A percentile compares a stretch with the other conserved stretches of the same genome.
Conservation (phyloP, 2,329 filamentous ascomycete species). For the Exophiala spinifera region DNA sequence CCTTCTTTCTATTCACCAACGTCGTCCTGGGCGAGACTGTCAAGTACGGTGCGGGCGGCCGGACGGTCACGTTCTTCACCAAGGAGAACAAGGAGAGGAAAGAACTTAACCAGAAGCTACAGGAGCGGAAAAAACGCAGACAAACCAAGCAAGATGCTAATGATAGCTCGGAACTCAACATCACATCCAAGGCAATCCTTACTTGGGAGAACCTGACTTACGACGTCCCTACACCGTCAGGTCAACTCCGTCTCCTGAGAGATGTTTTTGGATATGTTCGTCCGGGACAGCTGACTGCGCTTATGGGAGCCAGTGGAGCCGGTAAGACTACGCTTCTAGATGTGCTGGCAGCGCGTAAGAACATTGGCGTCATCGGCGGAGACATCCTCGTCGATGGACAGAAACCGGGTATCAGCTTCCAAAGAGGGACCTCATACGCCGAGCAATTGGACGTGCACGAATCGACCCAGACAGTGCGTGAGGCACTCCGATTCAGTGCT, state of each 20-base stretch:
- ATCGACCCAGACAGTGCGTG: slow-evolving; percentile 60
- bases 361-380: slow-evolving; percentile 61
- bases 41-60: slow-evolving; percentile 41
- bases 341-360: slow-evolving; percentile 65
- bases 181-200: slow-evolving; percentile 54
- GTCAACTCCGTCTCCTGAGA: slow-evolving; percentile 45
- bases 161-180: slow-evolving; percentile 47
- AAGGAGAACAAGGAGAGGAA: slow-evolving; percentile 41
- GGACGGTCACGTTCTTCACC: slow-evolving; percentile 42
- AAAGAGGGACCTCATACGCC: slow-evolving; percentile 62
- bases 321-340: slow-evolving; percentile 85
- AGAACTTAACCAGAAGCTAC: slow-evolving; percentile 37
- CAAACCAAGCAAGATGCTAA: slow-evolving; percentile 36
- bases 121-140: slow-evolving; percentile 39
- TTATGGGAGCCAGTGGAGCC: slow-evolving; percentile 60
- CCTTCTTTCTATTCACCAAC: slow-evolving; percentile 38
- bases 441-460: slow-evolving; percentile 66
- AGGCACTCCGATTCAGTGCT: slow-evolving; percentile 65
- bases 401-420: slow-evolving; percentile 57
- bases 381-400: slow-evolving; percentile 62
- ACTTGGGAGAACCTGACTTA: slow-evolving; percentile 54
- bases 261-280: slow-evolving; percentile 50
- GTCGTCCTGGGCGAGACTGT: slow-evolving; percentile 40
- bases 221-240: slow-evolving; percentile 48
- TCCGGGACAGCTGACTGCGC: slow-evolving; percentile 48